Evolutionary conservation across 2,329 filamentous ascomycete species (phyloP), one percentile per base, ranked within the genome.

Genomic region (Talaromyces amestolkiae): DNA sequence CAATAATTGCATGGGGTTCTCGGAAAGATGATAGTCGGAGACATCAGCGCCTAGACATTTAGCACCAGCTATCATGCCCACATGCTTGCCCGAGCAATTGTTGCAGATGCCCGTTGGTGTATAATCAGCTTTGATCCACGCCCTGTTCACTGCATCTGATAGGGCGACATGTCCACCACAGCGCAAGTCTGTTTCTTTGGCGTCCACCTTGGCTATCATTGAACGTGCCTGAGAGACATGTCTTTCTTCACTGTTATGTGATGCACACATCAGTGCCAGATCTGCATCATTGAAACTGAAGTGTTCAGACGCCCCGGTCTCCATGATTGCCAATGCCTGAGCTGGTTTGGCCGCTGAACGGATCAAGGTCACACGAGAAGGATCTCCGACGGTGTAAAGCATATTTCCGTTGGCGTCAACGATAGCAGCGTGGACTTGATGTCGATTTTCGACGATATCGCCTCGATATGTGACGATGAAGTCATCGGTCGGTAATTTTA

Each of bases 11-110:
- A 83, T 72, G 0, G 78, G 78, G 65, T 81, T 76, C 0, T 67
- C 66, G 0, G 73, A 66, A 0, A 74, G 65, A 56, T 83, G 79
- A 66, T 82, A 82, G 47, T 69, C 71, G 0, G 24, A 64, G 3
- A 76, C 63, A 2, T 69, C 66, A 0, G 71, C 76, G 0, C 75
- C 77, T 0, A 84, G 60, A 0, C 77, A 75, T 33, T 71, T 74
- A 0, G 81, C 74, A 1, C 77, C 82, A 0, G 77, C 81, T 24
- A 83, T 69, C 80, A 84, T 83, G 0, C 78, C 81, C 3, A 73
- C 78, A 67, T 84, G 81, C 47, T 84, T 84, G 1, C 81, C 82
- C 0, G 81, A 83, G 66, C 81, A 84, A 65, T 83, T 83, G 61
- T 79, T 83, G 58, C 73, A 77, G 0, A 82, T 70, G 0, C 72